Base-by-base conservation (phyloP, 2,329 filamentous ascomycete species). In the Incumbomyces lentus region DNA sequence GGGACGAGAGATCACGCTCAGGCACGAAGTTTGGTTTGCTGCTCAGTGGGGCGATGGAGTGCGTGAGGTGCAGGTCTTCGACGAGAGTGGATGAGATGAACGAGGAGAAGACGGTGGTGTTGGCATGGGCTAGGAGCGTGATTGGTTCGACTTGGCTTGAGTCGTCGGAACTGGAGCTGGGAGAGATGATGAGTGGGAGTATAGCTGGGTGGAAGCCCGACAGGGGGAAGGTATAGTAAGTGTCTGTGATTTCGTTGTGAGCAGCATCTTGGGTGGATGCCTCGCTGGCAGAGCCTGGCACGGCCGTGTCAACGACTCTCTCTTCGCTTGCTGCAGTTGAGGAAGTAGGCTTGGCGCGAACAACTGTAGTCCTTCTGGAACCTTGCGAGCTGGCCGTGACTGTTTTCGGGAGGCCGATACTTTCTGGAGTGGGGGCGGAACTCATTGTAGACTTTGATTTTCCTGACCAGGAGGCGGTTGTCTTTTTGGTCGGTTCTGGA, bases 11-110 rank as follows among this genome's bases (percentile, higher is more conserved):
- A 8, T 26, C 22, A 26, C 22, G 22, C 22, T 26, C 22, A 8
- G 22, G 35, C 16, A 38, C 8, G 35, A 14, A 38, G 5, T 26
- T 6, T 31, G 39, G 39, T 14, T 41, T 31, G 26, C 16, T 29
- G 26, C 12, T 41, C 6, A 12, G n/a, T n/a, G 39, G 39, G 6
- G n/a, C 13, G 19, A 41, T 41, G 10, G 3, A 16, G 12, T 6
- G 12, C 13, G 39, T 26, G n/a, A 41, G 19, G 19, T 41, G 19
- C 11, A 41, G 39, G 18, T 41, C 19, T 3, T 17, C 18, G 39
- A 41, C 10, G 3, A 41, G 12, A 17, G 39, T 14, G 22, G 39
- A 22, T 2, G 39, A 41, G 39, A 41, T 41, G 39, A 41, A 41
- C 6, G 18, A 29, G 18, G 19, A 31, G 13, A n/a, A 26, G 8